A percentile compares a stretch with the other conserved stretches of the same genome.
Evolutionary conservation across 352 stramenopile species (phyloP).

Genomic region (Albugo laibachii): DNA sequence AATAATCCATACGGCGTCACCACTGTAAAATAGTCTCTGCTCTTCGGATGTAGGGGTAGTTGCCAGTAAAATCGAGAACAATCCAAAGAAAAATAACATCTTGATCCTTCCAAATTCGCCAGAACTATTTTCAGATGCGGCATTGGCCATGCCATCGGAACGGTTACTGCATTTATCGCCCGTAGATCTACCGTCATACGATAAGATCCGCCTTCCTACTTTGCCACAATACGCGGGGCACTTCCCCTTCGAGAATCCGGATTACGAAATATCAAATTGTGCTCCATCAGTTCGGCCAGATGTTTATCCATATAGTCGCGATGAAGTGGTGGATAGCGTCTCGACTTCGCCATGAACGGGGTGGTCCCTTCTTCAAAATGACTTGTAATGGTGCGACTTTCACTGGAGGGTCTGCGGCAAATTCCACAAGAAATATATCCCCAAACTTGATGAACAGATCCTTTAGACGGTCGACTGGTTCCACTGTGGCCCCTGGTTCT

Average conservation of each 20-base stretch:
- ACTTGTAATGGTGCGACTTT: background rate
- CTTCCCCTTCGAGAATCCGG: background rate
- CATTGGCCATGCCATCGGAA: slow-evolving; percentile 11
- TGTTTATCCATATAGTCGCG: background rate
- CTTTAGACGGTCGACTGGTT: background rate
- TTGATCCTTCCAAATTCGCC: background rate
- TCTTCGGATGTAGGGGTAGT: background rate
- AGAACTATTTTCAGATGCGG: slow-evolving; percentile 6
- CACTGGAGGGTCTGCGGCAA: background rate
- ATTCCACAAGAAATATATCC: background rate
- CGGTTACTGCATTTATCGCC: slow-evolving; percentile 4
- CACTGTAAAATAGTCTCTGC: slow-evolving; percentile 5
- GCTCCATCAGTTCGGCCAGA: background rate
- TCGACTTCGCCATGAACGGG: background rate
- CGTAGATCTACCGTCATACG: slow-evolving; percentile 5
- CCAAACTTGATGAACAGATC: too few relatives aligned
- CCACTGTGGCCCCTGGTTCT: background rate
- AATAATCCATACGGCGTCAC: slow-evolving; percentile 2
- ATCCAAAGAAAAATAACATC: slow-evolving; percentile 6
- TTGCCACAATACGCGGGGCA: background rate
- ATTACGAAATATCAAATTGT: background rate
- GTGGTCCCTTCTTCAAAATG: background rate
- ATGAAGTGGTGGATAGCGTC: background rate
- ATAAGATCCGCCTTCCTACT: background rate
- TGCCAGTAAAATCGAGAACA: slow-evolving; percentile 8